Evolutionary conservation across 1,284 basidiomycete species (phyloP), one percentile per base, ranked within the genome.

Genomic region (Sphagnurus paluster): DNA sequence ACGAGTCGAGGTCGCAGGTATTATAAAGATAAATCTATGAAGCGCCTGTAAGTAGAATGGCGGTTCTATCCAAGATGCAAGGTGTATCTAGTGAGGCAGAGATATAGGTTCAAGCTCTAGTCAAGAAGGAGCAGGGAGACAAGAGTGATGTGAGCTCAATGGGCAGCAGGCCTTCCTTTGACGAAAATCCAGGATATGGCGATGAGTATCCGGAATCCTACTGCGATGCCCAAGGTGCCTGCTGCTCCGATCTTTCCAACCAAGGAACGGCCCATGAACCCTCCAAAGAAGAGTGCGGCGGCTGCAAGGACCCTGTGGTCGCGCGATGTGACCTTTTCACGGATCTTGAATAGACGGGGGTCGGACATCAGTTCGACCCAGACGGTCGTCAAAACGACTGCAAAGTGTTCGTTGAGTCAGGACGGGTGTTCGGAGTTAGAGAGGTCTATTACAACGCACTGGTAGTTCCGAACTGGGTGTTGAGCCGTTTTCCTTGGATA

Each of bases 311-410:
- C 56, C 55, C 85, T 82, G 65, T 90, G 82, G 61, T 93, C 90
- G 28, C 90, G 81, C 2, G 82, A 74, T 23, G 67, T 68, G 49
- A 87, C 74, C 46, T 73, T 67, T 26, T 72, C 64, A 32, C 72
- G 71, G 35, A 80, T 36, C 25, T 66, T 68, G 72, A 84, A 87
- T 7, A 93, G 74, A 36, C 79, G 69, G 0, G 90, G 89, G 62
- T 92, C 89, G 40, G 83, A 82, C 72, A 89, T 76, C 43, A 93
- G 79, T 64, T 93, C 89, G 46, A 90, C 88, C 90, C 90, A 93
- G 16, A 90, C 82, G 6, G 89, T 90, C 5, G 87, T 91, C 10
- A 68, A 52, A 28, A 66, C 66, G 44, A 68, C 66, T 68, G 39
- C 6, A 45, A n/a, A n/a, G n/a, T n/a, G n/a, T n/a, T 25, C 13